Base-by-base conservation (phyloP, 2,329 filamentous ascomycete genomes). In the Zarea fungicola region DNA sequence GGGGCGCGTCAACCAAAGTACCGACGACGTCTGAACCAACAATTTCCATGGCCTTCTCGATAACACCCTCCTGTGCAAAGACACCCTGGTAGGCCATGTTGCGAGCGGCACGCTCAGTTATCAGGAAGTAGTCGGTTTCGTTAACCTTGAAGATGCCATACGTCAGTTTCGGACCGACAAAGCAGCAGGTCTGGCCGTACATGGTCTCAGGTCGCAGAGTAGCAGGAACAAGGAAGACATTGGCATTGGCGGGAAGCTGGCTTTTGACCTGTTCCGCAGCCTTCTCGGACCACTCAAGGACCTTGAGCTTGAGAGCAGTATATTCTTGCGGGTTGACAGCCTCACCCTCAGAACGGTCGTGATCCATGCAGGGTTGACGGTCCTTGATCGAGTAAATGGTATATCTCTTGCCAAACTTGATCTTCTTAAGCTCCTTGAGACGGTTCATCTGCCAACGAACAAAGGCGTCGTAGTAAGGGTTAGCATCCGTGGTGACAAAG, bases 131-230 rank as follows among this genome's bases (percentile, higher is more conserved):
- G 58, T 95, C 87, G 55, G 82, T 85, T 54, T 86, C 79, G 19
- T 78, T 80, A 48, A 83, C 81, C 67, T 89, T 87, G 77, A 89
- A 96, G 54, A 99, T 72, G 43, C 92, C 92, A 62, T 99, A 99
- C 37, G 77, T 81, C 61, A 97, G 86, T 63, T 86, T 87, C 9
- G 93, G 92, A 4, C 90, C 89, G 41, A 99, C 89, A 59, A 97
- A 99, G 66, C 91, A 96, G 71, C 89, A 95, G 4, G 84, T 95
- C 69, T 97, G 93, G 34, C 95, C 95, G 65, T 97, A 99, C 92
- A 99, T 97, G 29, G 93, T 99, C 75, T 99, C 93, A 3, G 93
- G 89, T 54, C 93, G 80, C 53, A 99, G 78, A 48, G 93, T 97
- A 14, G 93, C 93, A 11, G 93, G 87, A 11, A 97, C 82, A 60